These are phyloP conservation scores for Zygnema circumcarinatum DNA, from an alignment of 139 green algal species.

Conservation along the genomic window DNA sequence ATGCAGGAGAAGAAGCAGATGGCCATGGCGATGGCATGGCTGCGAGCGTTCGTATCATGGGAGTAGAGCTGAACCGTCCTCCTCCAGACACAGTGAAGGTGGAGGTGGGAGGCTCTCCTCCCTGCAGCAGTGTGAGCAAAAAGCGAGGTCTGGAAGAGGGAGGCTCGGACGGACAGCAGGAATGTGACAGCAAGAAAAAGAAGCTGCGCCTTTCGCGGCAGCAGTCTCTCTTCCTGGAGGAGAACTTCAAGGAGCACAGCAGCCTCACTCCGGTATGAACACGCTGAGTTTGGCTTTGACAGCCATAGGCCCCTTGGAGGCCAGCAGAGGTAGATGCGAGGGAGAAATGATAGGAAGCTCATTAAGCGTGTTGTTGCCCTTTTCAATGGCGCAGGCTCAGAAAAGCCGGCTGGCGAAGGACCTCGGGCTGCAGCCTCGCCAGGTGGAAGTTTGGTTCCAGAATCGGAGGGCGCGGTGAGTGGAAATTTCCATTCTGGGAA, in stretches of 20 bases:
- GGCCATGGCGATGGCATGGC: no score
- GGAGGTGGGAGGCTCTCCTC: background rate
- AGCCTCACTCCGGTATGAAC: background rate
- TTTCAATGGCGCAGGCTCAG: constrained; percentile 29
- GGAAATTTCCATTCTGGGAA: no score
- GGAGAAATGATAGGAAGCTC: no score
- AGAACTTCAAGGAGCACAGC: constrained; percentile 48
- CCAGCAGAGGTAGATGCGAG: no score
- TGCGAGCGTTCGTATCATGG: background rate
- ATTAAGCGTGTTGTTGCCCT: no score
- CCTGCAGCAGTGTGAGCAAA: background rate
- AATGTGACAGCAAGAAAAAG: constrained; percentile 12
- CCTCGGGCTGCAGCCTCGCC: constrained; percentile 49
- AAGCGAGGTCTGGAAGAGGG: background rate
- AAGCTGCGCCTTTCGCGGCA: constrained; percentile 20
- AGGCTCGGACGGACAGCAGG: no score
- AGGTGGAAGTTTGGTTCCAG: constrained; percentile 61
- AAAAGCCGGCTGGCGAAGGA: constrained; percentile 26
- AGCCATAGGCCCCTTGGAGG: no score
- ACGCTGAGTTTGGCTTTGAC: no score
- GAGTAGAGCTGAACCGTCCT: background rate
- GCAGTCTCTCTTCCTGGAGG: constrained; percentile 49
- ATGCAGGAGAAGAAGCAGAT: no score
- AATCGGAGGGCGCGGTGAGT: constrained; percentile 40
- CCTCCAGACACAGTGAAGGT: background rate